A percentile compares a stretch with the other conserved stretches of the same genome.
Conservation (phyloP, 2,329 filamentous ascomycete species). For the Macrophomina pseudophaseolina region DNA sequence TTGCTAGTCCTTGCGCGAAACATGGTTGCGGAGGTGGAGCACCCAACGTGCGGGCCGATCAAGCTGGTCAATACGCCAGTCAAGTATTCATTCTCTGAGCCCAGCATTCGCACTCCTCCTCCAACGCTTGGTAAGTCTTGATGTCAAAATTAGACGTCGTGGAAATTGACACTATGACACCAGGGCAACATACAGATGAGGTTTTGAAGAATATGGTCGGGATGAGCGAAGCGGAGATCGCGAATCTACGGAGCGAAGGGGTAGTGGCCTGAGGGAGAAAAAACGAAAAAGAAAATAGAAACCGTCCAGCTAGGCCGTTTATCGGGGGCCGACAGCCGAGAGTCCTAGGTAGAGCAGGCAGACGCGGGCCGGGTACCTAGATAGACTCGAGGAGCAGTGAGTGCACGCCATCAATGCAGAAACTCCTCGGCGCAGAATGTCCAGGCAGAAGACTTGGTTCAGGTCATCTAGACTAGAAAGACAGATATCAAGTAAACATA, state of each 20-base stretch:
- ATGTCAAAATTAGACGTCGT: conserved; percentile 39
- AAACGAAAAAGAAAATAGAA: not conserved
- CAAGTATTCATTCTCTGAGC: conserved; percentile 85
- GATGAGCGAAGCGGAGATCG: conserved; percentile 40
- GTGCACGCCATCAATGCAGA: no score
- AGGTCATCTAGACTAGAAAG: not conserved
- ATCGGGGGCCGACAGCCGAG: not conserved
- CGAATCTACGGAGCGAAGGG: conserved; percentile 39
- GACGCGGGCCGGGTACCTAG: not conserved
- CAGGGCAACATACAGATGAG: conserved; percentile 45
- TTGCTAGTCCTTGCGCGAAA: conserved; percentile 68
- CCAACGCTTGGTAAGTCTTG: conserved; percentile 67
- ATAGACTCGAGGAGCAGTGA: not conserved
- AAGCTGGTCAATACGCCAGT: conserved; percentile 93
- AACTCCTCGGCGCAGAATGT: not conserved
- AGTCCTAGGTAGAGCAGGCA: not conserved
- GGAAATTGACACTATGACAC: not conserved
- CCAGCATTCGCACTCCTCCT: conserved; percentile 76
- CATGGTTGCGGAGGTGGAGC: conserved; percentile 90
- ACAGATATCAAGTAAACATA: not conserved
- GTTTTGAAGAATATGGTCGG: conserved; percentile 40
- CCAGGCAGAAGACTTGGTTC: not conserved
- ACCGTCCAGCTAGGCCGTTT: not conserved
- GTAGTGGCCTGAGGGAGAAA: conserved; percentile 37
- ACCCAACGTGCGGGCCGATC: conserved; percentile 80